Evolutionary conservation across 805 yeast species (phyloP).

Genomic region (Hyphopichia homilentoma): DNA sequence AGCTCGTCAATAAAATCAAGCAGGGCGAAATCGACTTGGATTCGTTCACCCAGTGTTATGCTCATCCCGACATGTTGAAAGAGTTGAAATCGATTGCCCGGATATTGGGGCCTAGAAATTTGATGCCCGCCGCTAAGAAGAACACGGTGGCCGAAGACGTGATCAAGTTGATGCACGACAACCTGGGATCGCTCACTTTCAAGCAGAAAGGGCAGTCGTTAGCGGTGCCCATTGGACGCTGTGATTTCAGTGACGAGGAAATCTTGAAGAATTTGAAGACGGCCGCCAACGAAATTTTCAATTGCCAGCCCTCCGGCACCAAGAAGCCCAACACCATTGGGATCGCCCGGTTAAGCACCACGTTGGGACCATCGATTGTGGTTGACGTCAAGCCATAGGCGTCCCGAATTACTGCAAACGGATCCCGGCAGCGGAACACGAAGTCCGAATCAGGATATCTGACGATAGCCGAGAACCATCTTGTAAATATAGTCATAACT

Average conservation of each 20-base stretch:
- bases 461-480: too few relatives aligned
- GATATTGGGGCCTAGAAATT: conserved; percentile 79
- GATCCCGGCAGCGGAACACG: too few relatives aligned
- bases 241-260: conserved; percentile 73
- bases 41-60: conserved; percentile 68
- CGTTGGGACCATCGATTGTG: conserved; percentile 78
- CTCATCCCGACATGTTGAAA: conserved; percentile 77
- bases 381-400: conserved; percentile 39
- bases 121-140: conserved; percentile 82
- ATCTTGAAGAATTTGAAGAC: conserved; percentile 66
- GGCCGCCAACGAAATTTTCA: conserved; percentile 59
- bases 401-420: too few relatives aligned
- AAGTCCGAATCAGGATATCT: too few relatives aligned
- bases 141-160: conserved; percentile 82
- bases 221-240: conserved; percentile 70
- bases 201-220: conserved; percentile 66
- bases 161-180: conserved; percentile 45
- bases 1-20: conserved; percentile 60
- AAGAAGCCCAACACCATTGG: conserved; percentile 71
- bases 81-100: conserved; percentile 68
- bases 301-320: conserved; percentile 52
- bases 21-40: conserved; percentile 47
- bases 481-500: background rate
- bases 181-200: conserved; percentile 70
- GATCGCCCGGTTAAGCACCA: conserved; percentile 61